Conservation (phyloP, 495 filamentous ascomycete genomes). For the Stereocaulon alpinum region DNA sequence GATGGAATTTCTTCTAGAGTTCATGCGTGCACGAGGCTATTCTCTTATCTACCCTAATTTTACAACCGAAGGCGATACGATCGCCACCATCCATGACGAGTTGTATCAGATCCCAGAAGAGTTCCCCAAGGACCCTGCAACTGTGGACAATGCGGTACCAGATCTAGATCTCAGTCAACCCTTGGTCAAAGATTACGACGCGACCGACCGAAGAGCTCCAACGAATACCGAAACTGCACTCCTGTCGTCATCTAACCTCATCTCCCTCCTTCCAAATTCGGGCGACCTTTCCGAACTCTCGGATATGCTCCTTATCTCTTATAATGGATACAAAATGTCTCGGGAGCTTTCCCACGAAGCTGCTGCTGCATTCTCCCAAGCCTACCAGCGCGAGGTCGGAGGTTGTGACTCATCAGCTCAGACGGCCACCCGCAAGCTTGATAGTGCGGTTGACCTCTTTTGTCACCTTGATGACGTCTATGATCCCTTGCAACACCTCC, state of each 20-base stretch:
- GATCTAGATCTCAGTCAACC: conserved; percentile 16
- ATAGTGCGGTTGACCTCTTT: conserved; percentile 27
- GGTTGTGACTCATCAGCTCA: conserved; percentile 22
- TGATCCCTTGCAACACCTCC: conserved; percentile 6
- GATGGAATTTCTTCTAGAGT: conserved; percentile 63
- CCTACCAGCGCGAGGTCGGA: conserved; percentile 33
- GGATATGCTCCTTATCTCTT: conserved; percentile 31
- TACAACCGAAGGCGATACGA: conserved; percentile 30
- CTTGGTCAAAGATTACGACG: conserved; percentile 7
- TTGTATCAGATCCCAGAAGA: conserved; percentile 63
- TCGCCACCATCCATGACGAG: conserved; percentile 66
- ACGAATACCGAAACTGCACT: conserved; percentile 17
- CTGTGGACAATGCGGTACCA: conserved; percentile 4
- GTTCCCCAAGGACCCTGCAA: conserved; percentile 23
- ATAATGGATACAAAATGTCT: conserved; percentile 26
- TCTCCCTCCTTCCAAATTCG: conserved; percentile 18
- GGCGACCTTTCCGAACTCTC: conserved; percentile 29
- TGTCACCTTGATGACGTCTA: conserved; percentile 22
- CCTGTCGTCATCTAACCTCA: conserved; percentile 13
- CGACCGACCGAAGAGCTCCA: neutral
- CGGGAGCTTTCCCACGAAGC: conserved; percentile 13
- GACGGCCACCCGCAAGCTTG: conserved; percentile 10
- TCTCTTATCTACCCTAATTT: conserved; percentile 62
- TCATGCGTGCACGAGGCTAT: conserved; percentile 63
- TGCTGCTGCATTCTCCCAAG: conserved; percentile 25